Evolutionary conservation across 2,329 filamentous ascomycete genomes (phyloP).

Genomic region (Exophiala alcalophila): DNA sequence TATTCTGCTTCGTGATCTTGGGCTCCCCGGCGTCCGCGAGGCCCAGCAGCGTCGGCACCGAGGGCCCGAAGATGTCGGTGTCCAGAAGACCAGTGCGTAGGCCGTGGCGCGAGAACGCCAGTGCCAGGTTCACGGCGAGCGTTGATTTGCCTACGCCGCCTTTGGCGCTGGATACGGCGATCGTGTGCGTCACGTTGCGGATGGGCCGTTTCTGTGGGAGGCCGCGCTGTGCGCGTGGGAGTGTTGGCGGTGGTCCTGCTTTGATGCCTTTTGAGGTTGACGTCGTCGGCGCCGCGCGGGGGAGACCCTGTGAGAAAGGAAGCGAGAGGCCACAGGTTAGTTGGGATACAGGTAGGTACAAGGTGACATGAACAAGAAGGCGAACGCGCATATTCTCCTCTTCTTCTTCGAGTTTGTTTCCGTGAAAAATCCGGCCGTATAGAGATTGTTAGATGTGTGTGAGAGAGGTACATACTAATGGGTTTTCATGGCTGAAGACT

Average conservation of each 20-base stretch:
- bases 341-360: too few relatives aligned
- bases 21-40: conserved; percentile 49
- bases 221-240: conserved; percentile 74
- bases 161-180: conserved; percentile 96
- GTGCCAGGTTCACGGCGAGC: conserved; percentile 79
- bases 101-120: conserved; percentile 79
- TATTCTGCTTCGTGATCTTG: conserved; percentile 49
- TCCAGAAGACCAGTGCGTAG: conserved; percentile 85
- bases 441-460: too few relatives aligned
- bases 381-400: too few relatives aligned
- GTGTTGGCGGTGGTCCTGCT: conserved; percentile 50
- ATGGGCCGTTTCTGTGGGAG: conserved; percentile 79
- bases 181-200: conserved; percentile 79
- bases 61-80: conserved; percentile 94
- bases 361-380: too few relatives aligned
- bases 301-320: conserved; percentile 65
- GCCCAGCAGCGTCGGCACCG: conserved; percentile 84
- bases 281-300: conserved; percentile 54
- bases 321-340: too few relatives aligned
- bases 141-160: conserved; percentile 98
- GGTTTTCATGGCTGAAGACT: conserved; percentile 70
- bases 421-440: too few relatives aligned
- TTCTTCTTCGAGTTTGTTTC: too few relatives aligned
- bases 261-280: too few relatives aligned
- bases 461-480: conserved; percentile 57